Evolutionary conservation across 352 stramenopile species (phyloP).

Genomic region (Pythium plurisporium): DNA sequence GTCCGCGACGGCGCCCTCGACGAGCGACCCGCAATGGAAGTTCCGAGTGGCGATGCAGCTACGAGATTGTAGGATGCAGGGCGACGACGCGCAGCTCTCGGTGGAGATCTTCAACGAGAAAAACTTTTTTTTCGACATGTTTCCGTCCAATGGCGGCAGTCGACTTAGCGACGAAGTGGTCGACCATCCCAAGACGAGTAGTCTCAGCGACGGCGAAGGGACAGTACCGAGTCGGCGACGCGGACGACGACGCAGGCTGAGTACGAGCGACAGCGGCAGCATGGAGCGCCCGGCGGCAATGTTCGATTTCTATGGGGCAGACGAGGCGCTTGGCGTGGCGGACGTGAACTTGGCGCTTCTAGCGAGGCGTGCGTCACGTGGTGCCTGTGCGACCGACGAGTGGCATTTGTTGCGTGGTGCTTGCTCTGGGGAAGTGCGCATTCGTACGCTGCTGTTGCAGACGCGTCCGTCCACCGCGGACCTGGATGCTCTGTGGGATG

Average conservation of each 20-base stretch:
- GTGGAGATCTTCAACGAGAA: slow-evolving; percentile 70
- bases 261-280: background rate
- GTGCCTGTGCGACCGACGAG: slow-evolving; percentile 36
- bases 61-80: too few species aligned
- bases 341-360: slow-evolving; percentile 46
- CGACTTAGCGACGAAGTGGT: background rate
- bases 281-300: background rate
- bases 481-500: slow-evolving; percentile 35
- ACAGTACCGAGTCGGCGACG: background rate
- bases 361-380: slow-evolving; percentile 23
- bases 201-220: background rate
- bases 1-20: slow-evolving; percentile 30
- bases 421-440: slow-evolving; percentile 54
- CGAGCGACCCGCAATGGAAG: slow-evolving; percentile 33
- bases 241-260: background rate
- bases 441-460: slow-evolving; percentile 53
- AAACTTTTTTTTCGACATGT: slow-evolving; percentile 87
- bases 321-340: slow-evolving; percentile 50
- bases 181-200: background rate
- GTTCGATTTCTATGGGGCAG: slow-evolving; percentile 8
- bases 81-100: slow-evolving; percentile 9
- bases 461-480: background rate
- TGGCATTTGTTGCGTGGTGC: slow-evolving; percentile 56
- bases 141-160: slow-evolving; percentile 29
- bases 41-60: slow-evolving; percentile 26